Evolutionary conservation across 805 yeast genomes (phyloP).

Genomic region (Candida ascalaphidarum): DNA sequence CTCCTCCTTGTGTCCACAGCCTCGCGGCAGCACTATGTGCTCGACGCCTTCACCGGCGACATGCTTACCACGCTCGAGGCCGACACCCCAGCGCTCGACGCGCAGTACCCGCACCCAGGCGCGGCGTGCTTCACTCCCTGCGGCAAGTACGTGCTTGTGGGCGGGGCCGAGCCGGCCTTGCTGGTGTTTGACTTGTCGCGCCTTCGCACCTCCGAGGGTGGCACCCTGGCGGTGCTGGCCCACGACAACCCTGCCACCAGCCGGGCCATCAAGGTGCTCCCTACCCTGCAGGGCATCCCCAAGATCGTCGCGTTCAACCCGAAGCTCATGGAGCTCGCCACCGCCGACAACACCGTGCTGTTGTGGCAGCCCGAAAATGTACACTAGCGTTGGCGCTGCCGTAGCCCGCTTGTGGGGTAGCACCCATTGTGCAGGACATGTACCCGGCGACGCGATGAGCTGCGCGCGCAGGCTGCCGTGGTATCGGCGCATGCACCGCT

Average conservation of each 20-base stretch:
- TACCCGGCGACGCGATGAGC: too few relatives aligned
- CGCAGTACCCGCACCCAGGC: slow-evolving; percentile 23
- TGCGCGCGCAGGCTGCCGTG: too few relatives aligned
- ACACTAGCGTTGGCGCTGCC: too few relatives aligned
- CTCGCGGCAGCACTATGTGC: slow-evolving; percentile 45
- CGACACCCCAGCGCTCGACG: too few relatives aligned
- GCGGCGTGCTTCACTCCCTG: slow-evolving; percentile 30
- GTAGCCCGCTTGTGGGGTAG: too few relatives aligned
- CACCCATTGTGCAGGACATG: too few relatives aligned
- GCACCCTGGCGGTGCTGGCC: slow-evolving; percentile 6
- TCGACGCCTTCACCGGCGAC: slow-evolving; percentile 65
- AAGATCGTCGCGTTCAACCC: slow-evolving; percentile 55
- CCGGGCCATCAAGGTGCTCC: slow-evolving; percentile 14
- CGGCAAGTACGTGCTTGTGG: slow-evolving; percentile 29
- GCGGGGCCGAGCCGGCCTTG: slow-evolving; percentile 17
- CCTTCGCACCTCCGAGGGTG: slow-evolving; percentile 14
- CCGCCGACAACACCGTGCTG: slow-evolving; percentile 25
- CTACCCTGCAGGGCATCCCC: slow-evolving; percentile 26
- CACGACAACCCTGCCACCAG: slow-evolving; percentile 12
- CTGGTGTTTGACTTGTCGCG: slow-evolving; percentile 20
- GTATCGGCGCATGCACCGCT: too few relatives aligned
- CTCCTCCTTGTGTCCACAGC: slow-evolving; percentile 49
- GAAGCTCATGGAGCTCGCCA: slow-evolving; percentile 47
- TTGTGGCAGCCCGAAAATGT: slow-evolving; percentile 38
- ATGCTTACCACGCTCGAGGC: slow-evolving; percentile 21